Conservation (phyloP, 352 stramenopile species). For the Pythium guiyangense region DNA sequence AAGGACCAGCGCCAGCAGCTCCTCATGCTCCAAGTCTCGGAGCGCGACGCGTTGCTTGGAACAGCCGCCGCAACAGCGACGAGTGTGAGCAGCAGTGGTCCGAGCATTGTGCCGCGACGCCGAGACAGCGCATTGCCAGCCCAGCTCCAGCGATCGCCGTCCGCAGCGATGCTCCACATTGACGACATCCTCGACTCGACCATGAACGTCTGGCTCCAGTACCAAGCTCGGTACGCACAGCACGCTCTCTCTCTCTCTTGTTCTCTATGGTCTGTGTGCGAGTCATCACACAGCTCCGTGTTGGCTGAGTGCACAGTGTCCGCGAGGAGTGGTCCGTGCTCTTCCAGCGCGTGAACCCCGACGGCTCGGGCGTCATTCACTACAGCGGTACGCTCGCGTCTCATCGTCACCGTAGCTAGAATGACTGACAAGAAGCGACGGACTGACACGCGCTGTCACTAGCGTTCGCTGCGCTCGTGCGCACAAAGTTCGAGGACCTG, state of each 20-base stretch:
- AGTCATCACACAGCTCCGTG: neutral
- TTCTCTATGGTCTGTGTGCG: neutral
- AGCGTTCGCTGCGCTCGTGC: slow-evolving; percentile 59
- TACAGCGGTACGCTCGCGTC: slow-evolving; percentile 34
- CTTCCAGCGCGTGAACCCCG: slow-evolving; percentile 58
- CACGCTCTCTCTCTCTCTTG: neutral
- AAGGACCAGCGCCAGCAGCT: slow-evolving; percentile 46
- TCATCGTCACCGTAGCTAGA: neutral
- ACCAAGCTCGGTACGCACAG: slow-evolving; percentile 43
- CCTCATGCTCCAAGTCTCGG: slow-evolving; percentile 20
- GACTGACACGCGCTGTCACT: neutral
- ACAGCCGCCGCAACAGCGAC: neutral
- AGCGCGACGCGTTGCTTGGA: neutral
- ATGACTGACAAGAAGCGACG: neutral
- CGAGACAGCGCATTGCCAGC: slow-evolving; percentile 5
- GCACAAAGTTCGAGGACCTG: slow-evolving; percentile 40
- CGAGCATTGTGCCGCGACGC: neutral
- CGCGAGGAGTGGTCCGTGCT: slow-evolving; percentile 52
- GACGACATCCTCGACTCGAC: slow-evolving; percentile 67
- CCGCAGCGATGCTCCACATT: slow-evolving; percentile 35
- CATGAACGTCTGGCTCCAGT: slow-evolving; percentile 70
- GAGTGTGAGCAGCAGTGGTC: neutral
- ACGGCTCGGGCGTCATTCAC: slow-evolving; percentile 55
- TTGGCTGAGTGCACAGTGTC: slow-evolving; percentile 19
- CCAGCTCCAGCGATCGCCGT: slow-evolving; percentile 8